Conservation (phyloP, 2,329 filamentous ascomycete genomes). For the Pyrenochaeta sp. region DNA sequence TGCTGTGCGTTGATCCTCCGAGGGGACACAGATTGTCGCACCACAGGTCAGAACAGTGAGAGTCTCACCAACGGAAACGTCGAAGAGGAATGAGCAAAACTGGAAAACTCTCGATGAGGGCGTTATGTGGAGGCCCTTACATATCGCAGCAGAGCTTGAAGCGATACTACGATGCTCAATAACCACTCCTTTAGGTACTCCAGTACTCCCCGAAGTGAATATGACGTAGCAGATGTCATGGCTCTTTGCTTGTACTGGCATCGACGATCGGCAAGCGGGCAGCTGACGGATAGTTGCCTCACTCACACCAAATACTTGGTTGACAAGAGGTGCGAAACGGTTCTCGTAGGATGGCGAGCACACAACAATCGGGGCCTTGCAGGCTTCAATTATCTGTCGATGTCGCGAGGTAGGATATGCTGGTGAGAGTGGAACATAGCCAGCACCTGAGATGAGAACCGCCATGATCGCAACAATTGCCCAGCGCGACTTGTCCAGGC, state of each 20-base stretch:
- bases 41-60: slow-evolving; percentile 42
- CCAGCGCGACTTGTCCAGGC: slow-evolving; percentile 49
- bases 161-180: slow-evolving; percentile 41
- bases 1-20: slow-evolving; percentile 53
- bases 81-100: slow-evolving; percentile 47
- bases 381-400: slow-evolving; percentile 38
- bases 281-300: slow-evolving; percentile 26
- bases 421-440: slow-evolving; percentile 42
- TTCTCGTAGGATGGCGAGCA: slow-evolving; percentile 36
- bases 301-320: slow-evolving; percentile 27
- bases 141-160: slow-evolving; percentile 39
- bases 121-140: slow-evolving; percentile 37
- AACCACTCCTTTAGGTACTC: slow-evolving; percentile 42
- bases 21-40: slow-evolving; percentile 46
- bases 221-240: slow-evolving; percentile 39
- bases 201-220: slow-evolving; percentile 47
- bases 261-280: slow-evolving; percentile 9
- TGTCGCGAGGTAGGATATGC: slow-evolving; percentile 37
- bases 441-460: slow-evolving; percentile 47
- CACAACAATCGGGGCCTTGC: slow-evolving; percentile 36
- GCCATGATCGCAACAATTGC: slow-evolving; percentile 49
- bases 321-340: slow-evolving; percentile 26
- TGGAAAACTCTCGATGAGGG: slow-evolving; percentile 44
- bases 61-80: slow-evolving; percentile 46
- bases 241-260: slow-evolving; percentile 25